Evolutionary conservation across 2,329 filamentous ascomycete species (phyloP), one percentile per base, ranked within the genome.

Genomic region (Dryadomyces quercivorus): DNA sequence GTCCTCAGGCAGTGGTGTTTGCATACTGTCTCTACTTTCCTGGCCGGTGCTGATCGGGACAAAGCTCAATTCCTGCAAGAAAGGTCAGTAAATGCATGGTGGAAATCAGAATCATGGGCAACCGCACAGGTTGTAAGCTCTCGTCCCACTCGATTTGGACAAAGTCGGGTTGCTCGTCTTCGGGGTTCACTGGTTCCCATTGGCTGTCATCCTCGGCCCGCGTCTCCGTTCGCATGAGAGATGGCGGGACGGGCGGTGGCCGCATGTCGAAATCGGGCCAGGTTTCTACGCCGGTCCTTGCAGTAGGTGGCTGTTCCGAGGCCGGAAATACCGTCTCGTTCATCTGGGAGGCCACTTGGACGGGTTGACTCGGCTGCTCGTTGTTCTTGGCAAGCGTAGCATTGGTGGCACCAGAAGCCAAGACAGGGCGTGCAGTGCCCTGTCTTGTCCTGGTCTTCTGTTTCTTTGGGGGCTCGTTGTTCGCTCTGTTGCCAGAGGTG

Each of bases 81-180:
- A 15, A 43, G 10, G 15, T 12, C 12, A n/a, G 43, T 22, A 43
- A 20, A 15, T 21, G 9, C 42, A 55, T 36, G 36, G 54, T 36
- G 36, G 54, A 18, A 16, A 34, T 12, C 8, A 51, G 54, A 44
- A 48, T 52, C 67, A 45, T 2, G 75, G 72, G 21, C 18, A 10
- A 16, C 55, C 15, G 12, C 68, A 85, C 82, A 59, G 76, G 74
- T 50, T 84, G 76, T 42, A 76, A 79, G 63, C 78, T 85, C 52
- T 82, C 76, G 66, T 90, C 85, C 87, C 87, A 92, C 42, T 82
- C 84, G 47, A 91, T 70, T 61, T 82, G 81, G 51, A 82, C 81
- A 53, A 82, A 79, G 34, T 84, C 82, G 7, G 80, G 79, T 13
- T 83, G 77, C 34, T 84, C 81, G 21, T 78, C 82, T 52, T 80